Base-by-base conservation (phyloP, 2,329 filamentous ascomycete genomes). In the Apiospora aurea region DNA sequence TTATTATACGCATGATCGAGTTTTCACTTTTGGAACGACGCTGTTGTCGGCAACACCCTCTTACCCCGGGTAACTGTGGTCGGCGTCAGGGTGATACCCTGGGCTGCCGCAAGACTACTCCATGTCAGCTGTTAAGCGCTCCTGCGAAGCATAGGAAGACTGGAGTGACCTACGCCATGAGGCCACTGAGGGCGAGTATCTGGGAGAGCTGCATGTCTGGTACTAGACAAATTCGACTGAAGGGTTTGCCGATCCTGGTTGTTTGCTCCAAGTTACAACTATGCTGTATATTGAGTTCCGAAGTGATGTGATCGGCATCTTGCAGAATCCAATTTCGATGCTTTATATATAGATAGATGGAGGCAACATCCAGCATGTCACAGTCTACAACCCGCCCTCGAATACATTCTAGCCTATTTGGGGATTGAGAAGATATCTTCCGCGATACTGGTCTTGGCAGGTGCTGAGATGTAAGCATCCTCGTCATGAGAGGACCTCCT, bases 21-120 rank as follows among this genome's bases (percentile, higher is more conserved):
- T 21, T 21, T 21, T 46, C 4, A 18, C 18, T 21, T 46, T 47
- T 21, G 6, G 4, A 47, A 47, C 21, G 18, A 21, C 26, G 26
- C 26, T 3, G 26, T 29, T 3, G 26, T 29, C 26, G 26, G 26
- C 26, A 29, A 3, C 26, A 29, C 26, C 26, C 26, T 29, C 68
- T 41, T 41, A 53, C 68, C 47, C 29, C 47, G 41, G 5, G 38
- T 69, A 2, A 51, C 38, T 11, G 68, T 69, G 6, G 68, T 53
- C 5, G 68, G 68, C 21, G 68, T 69, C 29, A 69, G 68, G 46
- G 68, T 69, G 47, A 69, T 21, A 16, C 41, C 66, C n/a, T 68
- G 66, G 34, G 68, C 68, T 41, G 47, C 24, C 46, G 47, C 47
- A 34, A 57, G 24, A 47, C 68, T 69, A 18, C 24, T 29, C 16